Percentiles rank a stretch among this genome's conserved stretches.
phyloP scores from a whole-genome alignment of 352 stramenopile genomes.

The Globisporangium splendens region DNA sequence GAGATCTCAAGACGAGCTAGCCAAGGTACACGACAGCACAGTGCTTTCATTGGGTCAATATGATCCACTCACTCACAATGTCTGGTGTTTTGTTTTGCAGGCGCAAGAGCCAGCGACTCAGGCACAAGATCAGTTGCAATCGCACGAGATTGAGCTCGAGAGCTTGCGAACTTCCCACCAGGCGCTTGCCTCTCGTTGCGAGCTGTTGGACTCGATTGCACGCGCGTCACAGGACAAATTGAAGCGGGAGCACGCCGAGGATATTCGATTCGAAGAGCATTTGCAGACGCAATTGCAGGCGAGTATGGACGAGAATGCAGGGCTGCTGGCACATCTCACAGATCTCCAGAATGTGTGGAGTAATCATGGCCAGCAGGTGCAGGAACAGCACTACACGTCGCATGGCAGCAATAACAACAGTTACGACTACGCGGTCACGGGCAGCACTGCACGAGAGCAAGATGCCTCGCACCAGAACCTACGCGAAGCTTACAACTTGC shows the following conservation, averaged over 20 bases:
- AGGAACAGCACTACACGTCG: neutral
- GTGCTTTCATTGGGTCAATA: neutral
- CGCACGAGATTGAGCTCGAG: constrained; percentile 34
- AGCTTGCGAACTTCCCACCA: constrained; percentile 30
- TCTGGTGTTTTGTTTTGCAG: constrained; percentile 13
- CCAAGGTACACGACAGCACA: constrained; percentile 8
- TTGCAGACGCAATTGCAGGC: constrained; percentile 43
- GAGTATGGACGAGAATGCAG: constrained; percentile 46
- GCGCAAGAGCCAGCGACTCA: constrained; percentile 15
- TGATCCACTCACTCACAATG: neutral
- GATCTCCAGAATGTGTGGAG: constrained; percentile 29
- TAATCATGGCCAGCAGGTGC: neutral
- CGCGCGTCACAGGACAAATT: constrained; percentile 54
- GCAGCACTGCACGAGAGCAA: constrained; percentile 14
- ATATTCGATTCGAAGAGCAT: constrained; percentile 38
- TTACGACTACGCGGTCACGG: no score
- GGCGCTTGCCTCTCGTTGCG: constrained; percentile 36
- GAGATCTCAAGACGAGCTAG: constrained; percentile 9
- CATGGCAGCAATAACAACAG: constrained; percentile 10
- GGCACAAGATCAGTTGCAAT: constrained; percentile 23
- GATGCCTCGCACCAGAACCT: neutral
- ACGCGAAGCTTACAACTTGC: no score
- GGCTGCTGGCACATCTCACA: constrained; percentile 33
- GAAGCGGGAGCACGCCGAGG: constrained; percentile 42
- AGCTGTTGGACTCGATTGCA: constrained; percentile 61